phyloP scores from a whole-genome alignment of 164 flowering plant species.

The Berberis thunbergii region DNA sequence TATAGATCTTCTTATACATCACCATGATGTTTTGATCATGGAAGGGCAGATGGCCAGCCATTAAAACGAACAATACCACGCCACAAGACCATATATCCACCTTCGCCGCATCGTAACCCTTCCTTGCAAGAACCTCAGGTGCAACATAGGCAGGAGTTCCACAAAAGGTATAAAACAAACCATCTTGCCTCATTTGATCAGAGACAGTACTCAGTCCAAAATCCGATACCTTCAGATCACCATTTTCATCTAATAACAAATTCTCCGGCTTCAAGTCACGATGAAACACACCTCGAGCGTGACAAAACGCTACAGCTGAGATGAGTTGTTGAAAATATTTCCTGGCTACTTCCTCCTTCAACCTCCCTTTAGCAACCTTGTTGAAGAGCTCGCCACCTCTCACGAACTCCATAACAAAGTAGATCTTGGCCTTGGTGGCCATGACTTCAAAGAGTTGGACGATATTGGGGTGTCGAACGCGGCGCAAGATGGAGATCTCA shows the following conservation, averaged over 20 bases:
- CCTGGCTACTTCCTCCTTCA: conserved; percentile 59
- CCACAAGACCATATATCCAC: conserved; percentile 83
- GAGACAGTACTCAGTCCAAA: conserved; percentile 70
- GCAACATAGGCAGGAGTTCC: conserved; percentile 86
- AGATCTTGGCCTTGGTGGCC: conserved; percentile 79
- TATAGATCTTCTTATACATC: conserved; percentile 76
- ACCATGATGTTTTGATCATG: conserved; percentile 66
- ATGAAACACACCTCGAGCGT: conserved; percentile 69
- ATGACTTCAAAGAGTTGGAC: conserved; percentile 73
- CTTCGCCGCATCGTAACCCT: conserved; percentile 67
- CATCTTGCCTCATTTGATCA: conserved; percentile 72
- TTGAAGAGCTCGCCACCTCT: conserved; percentile 72
- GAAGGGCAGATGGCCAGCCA: conserved; percentile 73
- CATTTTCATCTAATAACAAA: conserved; percentile 57
- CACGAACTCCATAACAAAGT: conserved; percentile 74
- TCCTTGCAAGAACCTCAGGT: conserved; percentile 62
- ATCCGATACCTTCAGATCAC: conserved; percentile 63
- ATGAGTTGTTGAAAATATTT: conserved; percentile 70
- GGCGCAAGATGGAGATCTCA: conserved; percentile 67
- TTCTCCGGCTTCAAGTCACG: conserved; percentile 78
- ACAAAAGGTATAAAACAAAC: conserved; percentile 71
- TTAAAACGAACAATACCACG: conserved; percentile 57
- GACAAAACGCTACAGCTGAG: conserved; percentile 72
- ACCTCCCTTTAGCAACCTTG: conserved; percentile 64
- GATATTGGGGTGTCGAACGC: conserved; percentile 72